Conservation (phyloP, 257 asterid genomes). For the Fraxinus anomala region DNA sequence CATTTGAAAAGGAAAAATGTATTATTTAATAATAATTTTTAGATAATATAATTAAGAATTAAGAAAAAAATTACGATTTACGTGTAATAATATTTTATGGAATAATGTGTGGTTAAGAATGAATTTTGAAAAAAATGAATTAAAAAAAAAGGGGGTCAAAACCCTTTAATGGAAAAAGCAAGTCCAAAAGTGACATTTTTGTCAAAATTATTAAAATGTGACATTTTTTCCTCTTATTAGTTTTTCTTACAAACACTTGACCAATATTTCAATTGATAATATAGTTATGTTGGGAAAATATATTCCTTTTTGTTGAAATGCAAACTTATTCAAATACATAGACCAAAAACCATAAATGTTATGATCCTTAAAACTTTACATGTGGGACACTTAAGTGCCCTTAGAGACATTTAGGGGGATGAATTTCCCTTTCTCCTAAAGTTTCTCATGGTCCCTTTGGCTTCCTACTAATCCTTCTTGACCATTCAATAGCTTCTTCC, state of each 20-base stretch:
- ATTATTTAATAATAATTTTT: too few species aligned
- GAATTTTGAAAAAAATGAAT: too few species aligned
- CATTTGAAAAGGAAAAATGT: too few species aligned
- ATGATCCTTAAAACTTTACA: constrained; percentile 42
- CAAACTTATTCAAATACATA: constrained; percentile 24
- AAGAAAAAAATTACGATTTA: too few species aligned
- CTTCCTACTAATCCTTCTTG: constrained; percentile 31
- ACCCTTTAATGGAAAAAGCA: too few species aligned
- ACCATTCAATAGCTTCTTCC: not conserved
- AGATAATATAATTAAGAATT: too few species aligned
- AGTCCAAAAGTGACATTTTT: too few species aligned
- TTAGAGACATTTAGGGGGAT: constrained; percentile 29
- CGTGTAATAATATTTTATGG: too few species aligned
- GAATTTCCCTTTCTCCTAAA: constrained; percentile 27
- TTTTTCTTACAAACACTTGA: constrained; percentile 7
- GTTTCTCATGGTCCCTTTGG: constrained; percentile 30
- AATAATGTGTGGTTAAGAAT: too few species aligned
- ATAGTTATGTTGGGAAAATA: constrained; percentile 28
- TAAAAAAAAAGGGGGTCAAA: too few species aligned
- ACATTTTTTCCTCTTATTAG: too few species aligned
- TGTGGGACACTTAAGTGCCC: constrained; percentile 31
- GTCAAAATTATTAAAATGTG: too few species aligned
- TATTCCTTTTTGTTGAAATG: constrained; percentile 20
- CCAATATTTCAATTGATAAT: constrained; percentile 10
- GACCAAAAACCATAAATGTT: constrained; percentile 26